Evolutionary conservation across 176 grass and related monocot genomes (phyloP).

Genomic region (Triticum dicoccoides): DNA sequence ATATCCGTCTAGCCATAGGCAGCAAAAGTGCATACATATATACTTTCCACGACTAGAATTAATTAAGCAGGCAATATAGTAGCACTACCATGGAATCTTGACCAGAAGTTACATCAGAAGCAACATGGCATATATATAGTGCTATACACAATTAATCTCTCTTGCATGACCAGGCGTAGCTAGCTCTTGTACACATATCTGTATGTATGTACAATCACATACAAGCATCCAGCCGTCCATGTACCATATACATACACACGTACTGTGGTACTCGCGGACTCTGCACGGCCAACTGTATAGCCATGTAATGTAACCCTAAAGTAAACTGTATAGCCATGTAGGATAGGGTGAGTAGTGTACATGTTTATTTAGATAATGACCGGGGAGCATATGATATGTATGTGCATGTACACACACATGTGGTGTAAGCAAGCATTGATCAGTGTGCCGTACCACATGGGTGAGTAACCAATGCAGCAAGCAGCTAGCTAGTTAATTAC

Average conservation of each 20-base stretch:
- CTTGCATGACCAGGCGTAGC: background rate
- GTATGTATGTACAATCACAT: background rate
- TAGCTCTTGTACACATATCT: background rate
- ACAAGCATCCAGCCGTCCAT: background rate
- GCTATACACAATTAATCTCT: background rate
- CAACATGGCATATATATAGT: background rate
- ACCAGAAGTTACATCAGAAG: conserved; percentile 37
- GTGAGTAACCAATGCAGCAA: background rate
- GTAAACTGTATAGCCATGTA: background rate
- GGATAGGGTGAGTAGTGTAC: background rate
- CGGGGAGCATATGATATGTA: background rate
- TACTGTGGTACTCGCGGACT: background rate
- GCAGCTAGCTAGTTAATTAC: background rate
- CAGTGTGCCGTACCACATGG: conserved; percentile 31
- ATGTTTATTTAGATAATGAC: background rate
- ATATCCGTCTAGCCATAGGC: conserved; percentile 32
- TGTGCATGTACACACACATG: conserved; percentile 5
- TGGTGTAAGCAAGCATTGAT: conserved; percentile 23
- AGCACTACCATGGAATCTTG: conserved; percentile 18
- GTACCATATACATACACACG: background rate
- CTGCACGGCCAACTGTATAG: background rate
- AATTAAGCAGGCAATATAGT: conserved; percentile 20
- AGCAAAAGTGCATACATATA: conserved; percentile 38
- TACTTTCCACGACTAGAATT: conserved; percentile 25
- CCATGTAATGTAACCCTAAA: no score